A percentile compares a stretch with the other conserved stretches of the same genome.
Conservation (phyloP, 257 asterid species). For the Salvia rosmarinus region DNA sequence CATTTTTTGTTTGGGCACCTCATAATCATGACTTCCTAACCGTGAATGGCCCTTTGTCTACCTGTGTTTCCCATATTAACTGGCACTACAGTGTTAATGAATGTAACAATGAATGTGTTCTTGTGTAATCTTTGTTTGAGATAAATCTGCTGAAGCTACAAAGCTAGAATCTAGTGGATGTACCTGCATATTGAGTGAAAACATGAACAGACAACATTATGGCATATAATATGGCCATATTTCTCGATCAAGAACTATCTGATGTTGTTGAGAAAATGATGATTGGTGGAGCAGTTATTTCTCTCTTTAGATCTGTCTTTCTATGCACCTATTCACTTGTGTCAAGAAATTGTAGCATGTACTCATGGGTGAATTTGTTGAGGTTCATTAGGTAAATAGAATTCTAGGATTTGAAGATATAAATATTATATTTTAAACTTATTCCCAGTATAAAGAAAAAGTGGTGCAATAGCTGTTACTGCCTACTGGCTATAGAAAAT, state of each 20-base stretch:
- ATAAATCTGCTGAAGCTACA: not conserved
- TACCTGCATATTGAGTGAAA: constrained; percentile 9
- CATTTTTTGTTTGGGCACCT: not conserved
- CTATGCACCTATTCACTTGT: not conserved
- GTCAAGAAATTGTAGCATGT: constrained; percentile 9
- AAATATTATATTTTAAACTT: not conserved
- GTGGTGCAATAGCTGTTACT: not conserved
- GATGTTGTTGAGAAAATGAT: constrained; percentile 9
- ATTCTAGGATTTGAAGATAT: constrained; percentile 5
- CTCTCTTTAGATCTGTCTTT: constrained; percentile 10
- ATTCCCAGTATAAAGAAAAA: not conserved
- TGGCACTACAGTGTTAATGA: not conserved
- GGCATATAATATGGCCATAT: not conserved
- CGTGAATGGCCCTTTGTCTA: constrained; percentile 13
- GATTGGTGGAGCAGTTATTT: not conserved
- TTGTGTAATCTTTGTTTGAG: constrained; percentile 16
- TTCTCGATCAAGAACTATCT: not conserved
- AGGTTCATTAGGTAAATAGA: constrained; percentile 19
- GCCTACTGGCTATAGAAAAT: constrained; percentile 1
- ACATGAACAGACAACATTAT: not conserved
- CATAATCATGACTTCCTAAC: constrained; percentile 1
- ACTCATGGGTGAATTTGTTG: constrained; percentile 3
- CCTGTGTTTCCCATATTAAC: not conserved
- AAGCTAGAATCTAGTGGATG: not conserved
- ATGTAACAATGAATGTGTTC: constrained; percentile 9